Percentiles rank a stretch among this genome's conserved stretches.
These are phyloP conservation scores for Catenaria anguillulae DNA, from an alignment of 371 early-diverging fungal species.

Conservation along the genomic window DNA sequence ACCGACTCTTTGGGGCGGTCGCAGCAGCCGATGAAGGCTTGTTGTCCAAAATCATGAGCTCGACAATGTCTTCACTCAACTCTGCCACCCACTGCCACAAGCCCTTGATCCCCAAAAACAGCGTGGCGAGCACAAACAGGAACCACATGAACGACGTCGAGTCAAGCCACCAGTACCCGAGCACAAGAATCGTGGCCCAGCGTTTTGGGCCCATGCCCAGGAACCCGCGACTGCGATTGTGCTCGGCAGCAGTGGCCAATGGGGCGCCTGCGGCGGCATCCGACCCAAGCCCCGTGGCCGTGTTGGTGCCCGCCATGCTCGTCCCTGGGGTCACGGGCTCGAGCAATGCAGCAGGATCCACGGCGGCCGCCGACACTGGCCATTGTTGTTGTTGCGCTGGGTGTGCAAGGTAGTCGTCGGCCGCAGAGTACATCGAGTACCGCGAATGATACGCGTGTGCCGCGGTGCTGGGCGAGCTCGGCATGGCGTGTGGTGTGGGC, in stretches of 20 bases:
- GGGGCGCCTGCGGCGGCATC: too few relatives aligned
- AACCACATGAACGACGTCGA: background rate
- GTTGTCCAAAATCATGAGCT: slow-evolving; percentile 1
- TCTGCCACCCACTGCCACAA: background rate
- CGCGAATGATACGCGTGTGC: background rate
- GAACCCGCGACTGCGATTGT: background rate
- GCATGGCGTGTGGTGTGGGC: background rate
- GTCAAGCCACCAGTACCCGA: background rate
- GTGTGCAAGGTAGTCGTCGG: background rate
- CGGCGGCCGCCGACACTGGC: background rate
- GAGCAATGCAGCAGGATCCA: background rate
- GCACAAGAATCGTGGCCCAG: background rate
- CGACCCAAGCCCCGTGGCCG: too few relatives aligned
- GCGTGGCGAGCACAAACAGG: background rate
- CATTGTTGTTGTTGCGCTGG: too few relatives aligned
- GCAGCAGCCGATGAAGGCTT: too few relatives aligned
- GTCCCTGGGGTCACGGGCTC: background rate
- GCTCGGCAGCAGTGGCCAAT: background rate
- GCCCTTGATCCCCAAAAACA: background rate
- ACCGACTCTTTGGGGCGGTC: too few relatives aligned
- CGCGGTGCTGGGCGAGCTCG: background rate
- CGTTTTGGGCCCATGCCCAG: background rate
- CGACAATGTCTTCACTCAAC: background rate
- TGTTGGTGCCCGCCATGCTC: background rate
- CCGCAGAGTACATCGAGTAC: background rate